These are phyloP conservation scores for Globisporangium iwayamae DNA, from an alignment of 352 stramenopile genomes.

Conservation along the genomic window DNA sequence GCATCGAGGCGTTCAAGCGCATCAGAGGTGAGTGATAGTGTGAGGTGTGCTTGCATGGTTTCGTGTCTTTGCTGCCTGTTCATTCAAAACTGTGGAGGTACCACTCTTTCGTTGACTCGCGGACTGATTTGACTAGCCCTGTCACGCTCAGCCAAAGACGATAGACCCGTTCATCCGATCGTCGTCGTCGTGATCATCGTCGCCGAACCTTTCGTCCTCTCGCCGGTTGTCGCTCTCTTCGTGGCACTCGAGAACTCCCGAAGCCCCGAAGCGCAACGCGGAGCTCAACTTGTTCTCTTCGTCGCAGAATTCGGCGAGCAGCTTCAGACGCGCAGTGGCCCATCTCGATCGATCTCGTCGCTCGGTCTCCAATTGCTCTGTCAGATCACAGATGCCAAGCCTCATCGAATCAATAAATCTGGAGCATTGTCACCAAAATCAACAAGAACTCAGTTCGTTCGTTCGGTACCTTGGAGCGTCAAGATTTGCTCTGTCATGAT, in stretches of 20 bases:
- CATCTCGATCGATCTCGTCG: constrained; percentile 60
- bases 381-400: neutral
- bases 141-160: constrained; percentile 28
- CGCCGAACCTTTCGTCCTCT: neutral
- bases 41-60: neutral
- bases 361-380: constrained; percentile 67
- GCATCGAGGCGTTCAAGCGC: neutral
- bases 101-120: neutral
- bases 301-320: constrained; percentile 78
- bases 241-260: constrained; percentile 1
- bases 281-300: constrained; percentile 71
- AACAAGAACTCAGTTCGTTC: constrained; percentile 2
- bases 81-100: neutral
- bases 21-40: neutral
- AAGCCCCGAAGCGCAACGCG: constrained; percentile 16
- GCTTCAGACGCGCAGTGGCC: constrained; percentile 61
- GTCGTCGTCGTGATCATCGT: constrained; percentile 13
- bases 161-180: constrained; percentile 25
- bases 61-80: neutral
- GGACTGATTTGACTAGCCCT: neutral
- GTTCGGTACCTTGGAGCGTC: constrained; percentile 40
- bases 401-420: neutral
- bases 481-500: constrained; percentile 49
- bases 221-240: neutral
- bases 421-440: neutral